Percentiles rank a stretch among this genome's conserved stretches.
phyloP scores from a whole-genome alignment of 345 rosid species.

The Isatis tinctoria region DNA sequence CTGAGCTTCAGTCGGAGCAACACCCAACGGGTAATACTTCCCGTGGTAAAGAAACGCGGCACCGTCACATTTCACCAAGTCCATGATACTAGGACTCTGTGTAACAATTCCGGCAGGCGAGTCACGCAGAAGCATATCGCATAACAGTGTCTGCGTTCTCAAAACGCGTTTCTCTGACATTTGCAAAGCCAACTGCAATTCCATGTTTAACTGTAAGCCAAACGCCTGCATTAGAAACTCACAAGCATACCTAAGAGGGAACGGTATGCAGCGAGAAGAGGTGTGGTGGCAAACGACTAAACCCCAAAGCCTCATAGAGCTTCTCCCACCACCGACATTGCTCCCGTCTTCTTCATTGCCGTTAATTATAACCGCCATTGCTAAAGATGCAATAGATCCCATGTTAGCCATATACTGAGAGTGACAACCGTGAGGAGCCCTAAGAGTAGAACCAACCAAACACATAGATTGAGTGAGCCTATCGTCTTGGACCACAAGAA shows the following conservation, averaged over 20 bases:
- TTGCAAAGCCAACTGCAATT: constrained; percentile 86
- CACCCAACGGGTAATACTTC: constrained; percentile 65
- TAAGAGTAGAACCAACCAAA: constrained; percentile 94
- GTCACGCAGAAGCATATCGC: constrained; percentile 98
- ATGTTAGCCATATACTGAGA: constrained; percentile 96
- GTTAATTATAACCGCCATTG: constrained; percentile 87
- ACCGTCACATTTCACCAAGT: constrained; percentile 94
- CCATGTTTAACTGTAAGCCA: constrained; percentile 97
- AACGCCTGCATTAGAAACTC: constrained; percentile 99
- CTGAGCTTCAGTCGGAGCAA: constrained; percentile 83
- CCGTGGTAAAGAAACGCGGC: constrained; percentile 90
- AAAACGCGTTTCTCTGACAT: constrained; percentile 83
- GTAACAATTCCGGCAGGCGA: constrained; percentile 92
- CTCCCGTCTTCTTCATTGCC: constrained; percentile 73
- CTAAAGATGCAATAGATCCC: constrained; percentile 90
- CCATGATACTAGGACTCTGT: constrained; percentile 95
- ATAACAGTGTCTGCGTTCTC: constrained; percentile 86
- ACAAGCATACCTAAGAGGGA: constrained; percentile 93
- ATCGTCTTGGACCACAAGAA: constrained; percentile 65
- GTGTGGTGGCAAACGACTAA: constrained; percentile 99
- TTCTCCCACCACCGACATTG: constrained; percentile 52
- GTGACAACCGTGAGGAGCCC: constrained; percentile 97
- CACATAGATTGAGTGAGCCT: constrained; percentile 82
- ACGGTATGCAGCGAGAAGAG: constrained; percentile 79
- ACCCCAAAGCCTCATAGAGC: constrained; percentile 87